Percentiles rank a stretch among this genome's conserved stretches.
Evolutionary conservation across 2,329 filamentous ascomycete genomes (phyloP).

Genomic region (Trichocomaceae sp.): DNA sequence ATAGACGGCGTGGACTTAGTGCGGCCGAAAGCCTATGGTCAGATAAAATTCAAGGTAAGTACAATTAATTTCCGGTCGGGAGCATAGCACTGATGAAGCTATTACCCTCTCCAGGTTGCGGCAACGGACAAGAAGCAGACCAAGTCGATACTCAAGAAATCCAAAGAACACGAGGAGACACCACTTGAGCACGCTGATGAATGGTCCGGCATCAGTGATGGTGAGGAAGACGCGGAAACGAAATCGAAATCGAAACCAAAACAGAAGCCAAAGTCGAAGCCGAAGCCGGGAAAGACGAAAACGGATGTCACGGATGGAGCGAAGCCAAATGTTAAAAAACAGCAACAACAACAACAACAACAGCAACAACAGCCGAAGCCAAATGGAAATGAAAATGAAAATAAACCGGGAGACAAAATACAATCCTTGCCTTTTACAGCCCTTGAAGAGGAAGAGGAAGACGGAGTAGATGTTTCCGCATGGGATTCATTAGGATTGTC

Average conservation of each 20-base stretch:
- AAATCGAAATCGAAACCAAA: constrained; percentile 14
- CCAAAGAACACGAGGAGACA: constrained; percentile 11
- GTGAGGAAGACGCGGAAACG: constrained; percentile 26
- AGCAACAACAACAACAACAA: constrained; percentile 23
- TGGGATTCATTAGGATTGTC: constrained; percentile 74
- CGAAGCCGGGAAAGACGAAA: constrained; percentile 23
- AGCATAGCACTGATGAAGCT: background rate
- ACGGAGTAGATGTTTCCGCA: constrained; percentile 62
- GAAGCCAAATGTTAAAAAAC: constrained; percentile 14
- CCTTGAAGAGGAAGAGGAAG: constrained; percentile 38
- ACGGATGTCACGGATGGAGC: constrained; percentile 34
- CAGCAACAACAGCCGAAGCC: too few species aligned
- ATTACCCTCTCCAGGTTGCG: constrained; percentile 21
- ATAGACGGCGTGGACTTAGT: constrained; percentile 87
- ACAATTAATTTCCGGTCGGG: background rate
- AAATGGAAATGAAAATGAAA: constrained; percentile 23
- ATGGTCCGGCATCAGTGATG: constrained; percentile 61
- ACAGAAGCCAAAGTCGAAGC: constrained; percentile 2
- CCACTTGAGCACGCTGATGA: constrained; percentile 38
- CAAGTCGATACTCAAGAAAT: constrained; percentile 27
- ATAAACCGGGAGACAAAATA: constrained; percentile 23
- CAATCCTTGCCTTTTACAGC: constrained; percentile 32
- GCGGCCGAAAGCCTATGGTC: constrained; percentile 51
- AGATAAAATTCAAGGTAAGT: constrained; percentile 38
- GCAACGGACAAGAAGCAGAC: constrained; percentile 23